Conservation (phyloP, 139 green algal genomes). For the Chlorella sp. region DNA sequence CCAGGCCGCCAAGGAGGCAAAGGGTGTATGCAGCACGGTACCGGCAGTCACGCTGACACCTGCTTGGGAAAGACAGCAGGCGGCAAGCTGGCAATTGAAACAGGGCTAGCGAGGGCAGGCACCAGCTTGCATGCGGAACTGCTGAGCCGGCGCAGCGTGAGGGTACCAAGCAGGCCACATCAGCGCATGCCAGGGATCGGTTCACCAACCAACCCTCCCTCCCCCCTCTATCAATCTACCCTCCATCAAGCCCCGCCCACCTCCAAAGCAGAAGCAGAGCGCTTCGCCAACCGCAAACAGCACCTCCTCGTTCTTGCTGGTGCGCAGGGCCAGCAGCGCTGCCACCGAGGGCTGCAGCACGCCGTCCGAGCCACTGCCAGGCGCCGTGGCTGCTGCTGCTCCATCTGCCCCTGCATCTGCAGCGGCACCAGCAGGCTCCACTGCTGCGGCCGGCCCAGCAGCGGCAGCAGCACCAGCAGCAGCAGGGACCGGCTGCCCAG, state of each 20-base stretch:
- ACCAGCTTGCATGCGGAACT: too few species aligned
- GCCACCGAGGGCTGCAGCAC: slow-evolving; percentile 36
- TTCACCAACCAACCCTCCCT: too few species aligned
- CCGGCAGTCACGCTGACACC: slow-evolving; percentile 55
- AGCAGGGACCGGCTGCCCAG: not conserved
- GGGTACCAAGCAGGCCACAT: too few species aligned
- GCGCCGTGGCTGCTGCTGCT: too few species aligned
- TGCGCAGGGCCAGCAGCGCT: slow-evolving; percentile 54
- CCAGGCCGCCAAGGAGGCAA: slow-evolving; percentile 50
- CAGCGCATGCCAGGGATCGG: too few species aligned
- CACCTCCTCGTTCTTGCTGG: slow-evolving; percentile 75
- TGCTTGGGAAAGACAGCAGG: too few species aligned
- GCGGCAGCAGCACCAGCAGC: not conserved
- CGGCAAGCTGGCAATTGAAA: too few species aligned
- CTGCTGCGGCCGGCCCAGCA: not conserved
- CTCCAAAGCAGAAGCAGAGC: slow-evolving; percentile 82
- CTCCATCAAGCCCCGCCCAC: slow-evolving; percentile 4
- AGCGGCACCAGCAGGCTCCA: slow-evolving; percentile 5
- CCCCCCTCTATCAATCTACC: too few species aligned
- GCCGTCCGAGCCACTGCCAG: not conserved
- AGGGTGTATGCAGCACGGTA: slow-evolving; percentile 59
- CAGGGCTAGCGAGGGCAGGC: too few species aligned
- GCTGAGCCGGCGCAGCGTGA: too few species aligned
- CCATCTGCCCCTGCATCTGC: not conserved
- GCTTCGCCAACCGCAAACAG: slow-evolving; percentile 86